Evolutionary conservation across 768 basidiomycete genomes (phyloP), one percentile per base, ranked within the genome.

Genomic region (Amanita pseudoporphyria): DNA sequence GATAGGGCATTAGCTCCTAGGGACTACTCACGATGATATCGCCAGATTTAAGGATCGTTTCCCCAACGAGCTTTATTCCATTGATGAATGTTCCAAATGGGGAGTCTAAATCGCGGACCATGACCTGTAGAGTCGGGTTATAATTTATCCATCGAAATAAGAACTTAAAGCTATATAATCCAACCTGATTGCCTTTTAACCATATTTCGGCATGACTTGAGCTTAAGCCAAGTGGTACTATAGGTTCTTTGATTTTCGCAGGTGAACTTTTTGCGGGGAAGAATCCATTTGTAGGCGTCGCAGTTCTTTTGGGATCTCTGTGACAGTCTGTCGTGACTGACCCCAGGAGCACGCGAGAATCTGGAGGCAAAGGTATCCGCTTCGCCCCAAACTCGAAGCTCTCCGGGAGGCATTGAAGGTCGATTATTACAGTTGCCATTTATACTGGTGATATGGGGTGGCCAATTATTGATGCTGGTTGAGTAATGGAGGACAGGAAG

Each of bases 41-140:
- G 16, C 72, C 73, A 7, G 63, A 56, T 46, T 65, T 67, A 21
- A 77, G 58, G 5, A 61, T 49, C 0, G 65, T 70, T 37, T 63
- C 64, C 9, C 41, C 49, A 16, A 61, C 62, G 53, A 76, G 65
- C 53, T 64, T 66, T 49, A 63, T 50, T 26, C 69, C 70, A 51
- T 77, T 78, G 44, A 78, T 62, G 53, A 64, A 73, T 28, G 76
- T 78, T 9, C 76, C 74, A 46, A 73, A 71, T 6, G 68, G 55
- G 5, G 73, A 67, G 14, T 69, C 66, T 38, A 72, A 64, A 57
- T 78, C 76, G 33, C 69, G 67, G 47, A 78, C 69, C 48, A 66
- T 70, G 13, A 74, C 58, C 76, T 78, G 52, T 18, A 47, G 13
- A 9, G 22, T 47, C n/a, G 43, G 51, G 47, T 28, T 13, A 47